Evolutionary conservation across 1,284 basidiomycete species (phyloP).

Genomic region (Ustilago trichophora): DNA sequence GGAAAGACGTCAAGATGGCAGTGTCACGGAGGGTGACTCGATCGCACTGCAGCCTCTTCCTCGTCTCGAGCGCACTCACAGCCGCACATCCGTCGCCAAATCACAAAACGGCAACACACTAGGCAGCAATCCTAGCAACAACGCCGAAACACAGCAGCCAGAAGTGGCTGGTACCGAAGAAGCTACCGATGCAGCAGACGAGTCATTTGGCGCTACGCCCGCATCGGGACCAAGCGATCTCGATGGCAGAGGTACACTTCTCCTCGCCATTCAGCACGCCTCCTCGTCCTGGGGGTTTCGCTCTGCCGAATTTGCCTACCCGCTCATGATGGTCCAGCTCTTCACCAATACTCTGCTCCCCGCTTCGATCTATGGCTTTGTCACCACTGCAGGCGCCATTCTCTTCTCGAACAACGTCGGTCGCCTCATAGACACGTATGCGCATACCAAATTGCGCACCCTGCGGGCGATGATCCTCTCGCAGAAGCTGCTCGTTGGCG

Average conservation of each 20-base stretch:
- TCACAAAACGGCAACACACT: not conserved
- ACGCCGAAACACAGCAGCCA: not conserved
- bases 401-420: slow-evolving; percentile 69
- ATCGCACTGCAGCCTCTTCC: slow-evolving; percentile 12
- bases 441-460: slow-evolving; percentile 66
- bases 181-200: not conserved
- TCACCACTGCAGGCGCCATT: slow-evolving; percentile 68
- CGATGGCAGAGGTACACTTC: slow-evolving; percentile 31
- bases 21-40: not conserved
- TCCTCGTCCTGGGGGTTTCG: slow-evolving; percentile 69
- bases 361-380: slow-evolving; percentile 71
- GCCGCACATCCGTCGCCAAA: slow-evolving; percentile 3
- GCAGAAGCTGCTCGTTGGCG: slow-evolving; percentile 69
- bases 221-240: slow-evolving; percentile 26
- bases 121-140: not conserved
- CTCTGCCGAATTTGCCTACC: slow-evolving; percentile 70
- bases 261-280: slow-evolving; percentile 52
- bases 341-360: slow-evolving; percentile 71
- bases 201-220: slow-evolving; percentile 16
- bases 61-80: slow-evolving; percentile 2
- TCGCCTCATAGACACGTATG: slow-evolving; percentile 69
- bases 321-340: slow-evolving; percentile 70
- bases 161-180: not conserved
- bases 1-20: not conserved
- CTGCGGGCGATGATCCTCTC: slow-evolving; percentile 69